phyloP scores from a whole-genome alignment of 2,329 filamentous ascomycete species.

The Aspergillus aculeatus region DNA sequence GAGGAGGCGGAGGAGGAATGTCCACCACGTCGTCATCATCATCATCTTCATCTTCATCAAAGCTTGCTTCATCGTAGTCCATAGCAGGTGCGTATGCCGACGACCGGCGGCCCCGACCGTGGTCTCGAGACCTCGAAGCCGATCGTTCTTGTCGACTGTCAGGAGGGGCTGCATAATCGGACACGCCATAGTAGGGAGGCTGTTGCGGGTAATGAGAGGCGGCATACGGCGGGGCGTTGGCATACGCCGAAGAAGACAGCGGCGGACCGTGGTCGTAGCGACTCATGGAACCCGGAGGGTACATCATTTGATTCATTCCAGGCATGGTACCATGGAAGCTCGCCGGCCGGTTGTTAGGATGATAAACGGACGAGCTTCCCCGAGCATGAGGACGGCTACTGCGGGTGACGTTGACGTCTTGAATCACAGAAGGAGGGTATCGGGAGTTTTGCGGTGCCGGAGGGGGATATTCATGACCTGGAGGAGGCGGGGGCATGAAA shows the following conservation, averaged over 20 bases:
- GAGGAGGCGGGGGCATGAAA: slow-evolving; percentile 27
- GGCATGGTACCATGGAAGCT: slow-evolving; percentile 40
- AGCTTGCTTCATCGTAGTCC: slow-evolving; percentile 30
- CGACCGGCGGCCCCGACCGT: slow-evolving; percentile 29
- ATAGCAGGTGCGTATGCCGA: slow-evolving; percentile 37
- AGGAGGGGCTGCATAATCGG: slow-evolving; percentile 26
- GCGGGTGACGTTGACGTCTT: slow-evolving; percentile 34
- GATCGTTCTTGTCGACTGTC: slow-evolving; percentile 36
- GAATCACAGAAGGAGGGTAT: slow-evolving; percentile 28
- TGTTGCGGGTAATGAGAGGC: slow-evolving; percentile 33
- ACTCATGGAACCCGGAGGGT: slow-evolving; percentile 28
- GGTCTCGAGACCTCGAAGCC: slow-evolving; percentile 35
- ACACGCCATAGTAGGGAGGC: slow-evolving; percentile 28
- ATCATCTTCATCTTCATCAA: slow-evolving; percentile 26
- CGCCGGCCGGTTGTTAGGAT: slow-evolving; percentile 36
- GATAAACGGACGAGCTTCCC: slow-evolving; percentile 35
- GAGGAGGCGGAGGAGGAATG: slow-evolving; percentile 23
- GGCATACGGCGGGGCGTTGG: slow-evolving; percentile 30
- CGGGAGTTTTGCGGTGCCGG: slow-evolving; percentile 31
- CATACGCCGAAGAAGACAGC: slow-evolving; percentile 38
- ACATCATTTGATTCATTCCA: slow-evolving; percentile 31
- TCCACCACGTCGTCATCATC: slow-evolving; percentile 32
- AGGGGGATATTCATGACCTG: slow-evolving; percentile 32
- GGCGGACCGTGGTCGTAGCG: slow-evolving; percentile 39
- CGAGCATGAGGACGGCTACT: slow-evolving; percentile 29